A percentile compares a stretch with the other conserved stretches of the same genome.
These are phyloP conservation scores for Leishmania braziliensis DNA, from an alignment of 208 protist genomes.

Conservation along the genomic window DNA sequence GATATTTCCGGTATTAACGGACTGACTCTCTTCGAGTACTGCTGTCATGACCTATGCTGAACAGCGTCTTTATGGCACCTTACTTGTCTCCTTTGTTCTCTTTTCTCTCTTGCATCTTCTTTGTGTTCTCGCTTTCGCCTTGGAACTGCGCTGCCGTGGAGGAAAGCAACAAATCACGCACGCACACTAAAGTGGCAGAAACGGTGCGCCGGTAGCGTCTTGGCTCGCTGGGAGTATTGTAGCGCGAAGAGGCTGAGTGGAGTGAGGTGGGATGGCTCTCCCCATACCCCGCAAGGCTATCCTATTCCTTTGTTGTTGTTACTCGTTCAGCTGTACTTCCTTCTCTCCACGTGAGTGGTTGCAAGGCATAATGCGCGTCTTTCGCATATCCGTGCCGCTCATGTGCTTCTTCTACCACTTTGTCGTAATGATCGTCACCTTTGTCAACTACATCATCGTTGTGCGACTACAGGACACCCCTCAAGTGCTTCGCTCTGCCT, in stretches of 20 bases:
- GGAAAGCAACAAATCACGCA: no score
- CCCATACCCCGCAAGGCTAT: neutral
- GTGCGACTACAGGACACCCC: slow-evolving; percentile 10
- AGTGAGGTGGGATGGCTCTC: neutral
- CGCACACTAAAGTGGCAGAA: neutral
- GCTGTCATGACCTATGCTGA: no score
- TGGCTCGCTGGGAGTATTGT: neutral
- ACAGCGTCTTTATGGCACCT: neutral
- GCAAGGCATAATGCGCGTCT: slow-evolving; percentile 43
- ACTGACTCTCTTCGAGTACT: neutral
- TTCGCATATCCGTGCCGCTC: slow-evolving; percentile 62
- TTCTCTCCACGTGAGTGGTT: neutral
- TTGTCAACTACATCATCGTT: slow-evolving; percentile 63
- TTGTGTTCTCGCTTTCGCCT: neutral
- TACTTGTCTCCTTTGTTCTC: slow-evolving; percentile 6
- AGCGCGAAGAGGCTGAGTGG: neutral
- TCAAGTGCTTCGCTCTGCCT: slow-evolving; percentile 23
- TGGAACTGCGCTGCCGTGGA: neutral
- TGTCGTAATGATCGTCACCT: slow-evolving; percentile 47
- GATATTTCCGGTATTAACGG: neutral
- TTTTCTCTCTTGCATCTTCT: neutral
- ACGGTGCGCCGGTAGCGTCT: neutral
- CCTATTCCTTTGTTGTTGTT: neutral
- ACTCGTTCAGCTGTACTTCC: neutral
- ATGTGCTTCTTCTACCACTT: slow-evolving; percentile 71